These are phyloP conservation scores for Triglochin maritima DNA, from an alignment of 106 monocot species.

Conservation along the genomic window DNA sequence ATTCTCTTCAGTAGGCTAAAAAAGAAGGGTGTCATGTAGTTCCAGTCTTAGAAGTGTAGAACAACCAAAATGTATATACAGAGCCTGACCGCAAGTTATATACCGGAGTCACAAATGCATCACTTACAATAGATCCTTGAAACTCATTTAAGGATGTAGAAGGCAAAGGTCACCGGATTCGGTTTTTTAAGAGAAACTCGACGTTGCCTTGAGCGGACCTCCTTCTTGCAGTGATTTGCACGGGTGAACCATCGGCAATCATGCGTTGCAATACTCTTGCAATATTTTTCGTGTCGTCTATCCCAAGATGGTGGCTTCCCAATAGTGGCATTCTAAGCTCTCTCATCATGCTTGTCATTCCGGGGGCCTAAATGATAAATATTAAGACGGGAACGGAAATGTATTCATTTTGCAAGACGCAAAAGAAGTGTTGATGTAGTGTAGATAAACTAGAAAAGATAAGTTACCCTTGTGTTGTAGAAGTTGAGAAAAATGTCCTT, in stretches of 20 bases:
- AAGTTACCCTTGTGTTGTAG: constrained; percentile 59
- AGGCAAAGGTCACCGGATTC: constrained; percentile 41
- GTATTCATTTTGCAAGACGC: too few relatives aligned
- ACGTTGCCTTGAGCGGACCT: constrained; percentile 25
- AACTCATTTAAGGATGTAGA: too few relatives aligned
- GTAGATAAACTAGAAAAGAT: neutral
- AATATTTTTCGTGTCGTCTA: constrained; percentile 88
- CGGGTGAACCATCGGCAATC: constrained; percentile 58
- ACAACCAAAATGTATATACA: too few relatives aligned
- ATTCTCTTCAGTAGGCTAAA: too few relatives aligned
- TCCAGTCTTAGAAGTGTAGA: too few relatives aligned
- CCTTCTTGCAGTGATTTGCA: constrained; percentile 75
- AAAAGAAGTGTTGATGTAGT: neutral
- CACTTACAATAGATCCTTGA: too few relatives aligned
- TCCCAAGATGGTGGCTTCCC: constrained; percentile 94
- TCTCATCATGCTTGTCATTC: constrained; percentile 93
- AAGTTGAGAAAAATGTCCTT: constrained; percentile 96
- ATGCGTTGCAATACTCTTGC: constrained; percentile 63
- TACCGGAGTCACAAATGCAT: too few relatives aligned
- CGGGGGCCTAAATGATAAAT: constrained; percentile 43
- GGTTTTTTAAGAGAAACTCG: constrained; percentile 60
- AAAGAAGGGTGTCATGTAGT: too few relatives aligned
- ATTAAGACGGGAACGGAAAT: neutral
- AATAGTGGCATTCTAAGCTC: constrained; percentile 49
- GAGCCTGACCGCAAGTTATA: too few relatives aligned